These are phyloP conservation scores for Fraxinus sp. DNA, from an alignment of 305 asterid species.

Conservation along the genomic window DNA sequence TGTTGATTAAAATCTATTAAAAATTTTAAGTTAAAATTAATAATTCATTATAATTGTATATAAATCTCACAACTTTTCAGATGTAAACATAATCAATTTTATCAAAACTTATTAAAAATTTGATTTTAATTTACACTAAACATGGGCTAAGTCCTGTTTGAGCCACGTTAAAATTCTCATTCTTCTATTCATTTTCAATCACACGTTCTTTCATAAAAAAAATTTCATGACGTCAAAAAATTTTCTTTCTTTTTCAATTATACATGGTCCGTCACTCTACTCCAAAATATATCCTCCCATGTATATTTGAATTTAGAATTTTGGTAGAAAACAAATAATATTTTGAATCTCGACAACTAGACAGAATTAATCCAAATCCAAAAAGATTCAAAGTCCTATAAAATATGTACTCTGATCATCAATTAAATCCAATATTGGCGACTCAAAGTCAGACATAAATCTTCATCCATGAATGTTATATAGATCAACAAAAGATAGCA, in stretches of 20 bases:
- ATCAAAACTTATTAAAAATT: no score
- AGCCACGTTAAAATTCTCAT: no score
- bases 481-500: not conserved
- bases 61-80: no score
- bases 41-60: not conserved
- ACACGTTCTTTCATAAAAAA: no score
- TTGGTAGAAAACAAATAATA: not conserved
- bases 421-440: not conserved
- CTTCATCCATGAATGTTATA: not conserved
- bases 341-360: not conserved
- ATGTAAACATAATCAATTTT: no score
- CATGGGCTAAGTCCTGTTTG: not conserved
- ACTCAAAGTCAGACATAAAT: not conserved
- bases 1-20: no score
- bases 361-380: not conserved
- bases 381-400: not conserved
- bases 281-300: not conserved
- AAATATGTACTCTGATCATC: not conserved
- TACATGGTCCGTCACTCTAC: no score
- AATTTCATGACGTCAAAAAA: no score
- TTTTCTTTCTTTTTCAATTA: no score
- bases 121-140: not conserved
- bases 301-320: no score
- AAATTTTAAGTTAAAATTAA: no score
- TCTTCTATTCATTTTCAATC: no score